These are phyloP conservation scores for Polyporus arcularius DNA, from an alignment of 768 basidiomycete species.

Conservation along the genomic window DNA sequence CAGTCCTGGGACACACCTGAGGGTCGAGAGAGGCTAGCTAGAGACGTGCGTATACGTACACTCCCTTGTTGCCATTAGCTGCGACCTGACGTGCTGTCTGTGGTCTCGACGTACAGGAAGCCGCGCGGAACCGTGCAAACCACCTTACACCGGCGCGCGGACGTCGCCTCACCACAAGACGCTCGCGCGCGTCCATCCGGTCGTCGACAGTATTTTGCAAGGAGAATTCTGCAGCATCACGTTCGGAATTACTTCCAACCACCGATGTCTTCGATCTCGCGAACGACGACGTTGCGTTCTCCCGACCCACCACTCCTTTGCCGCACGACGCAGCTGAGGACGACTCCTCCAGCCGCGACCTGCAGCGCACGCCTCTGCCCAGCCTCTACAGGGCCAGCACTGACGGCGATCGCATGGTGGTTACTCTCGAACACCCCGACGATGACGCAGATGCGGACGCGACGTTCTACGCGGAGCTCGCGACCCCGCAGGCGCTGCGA, in stretches of 20 bases:
- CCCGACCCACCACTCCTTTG: not conserved
- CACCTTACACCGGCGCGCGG: not conserved
- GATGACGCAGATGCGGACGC: too few relatives aligned
- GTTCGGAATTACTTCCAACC: not conserved
- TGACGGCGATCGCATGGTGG: too few relatives aligned
- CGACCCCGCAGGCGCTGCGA: too few relatives aligned
- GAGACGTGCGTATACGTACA: not conserved
- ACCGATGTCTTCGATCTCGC: not conserved
- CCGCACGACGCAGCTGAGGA: not conserved
- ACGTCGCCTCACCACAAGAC: not conserved
- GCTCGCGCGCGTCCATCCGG: not conserved
- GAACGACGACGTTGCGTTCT: not conserved
- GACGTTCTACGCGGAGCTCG: too few relatives aligned
- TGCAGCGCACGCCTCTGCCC: not conserved
- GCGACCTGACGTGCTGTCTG: not conserved
- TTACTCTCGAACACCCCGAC: too few relatives aligned
- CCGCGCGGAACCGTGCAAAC: not conserved
- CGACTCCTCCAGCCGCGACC: not conserved
- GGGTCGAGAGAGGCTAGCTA: not conserved
- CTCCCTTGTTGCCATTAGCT: not conserved
- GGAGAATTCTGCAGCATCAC: too few relatives aligned
- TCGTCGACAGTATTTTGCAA: not conserved
- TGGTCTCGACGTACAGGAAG: not conserved
- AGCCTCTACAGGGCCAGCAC: too few relatives aligned
- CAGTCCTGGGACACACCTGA: slow-evolving; percentile 8